Conservation (phyloP, 192 early-diverging fungal genomes). For the Coemansia sp. region DNA sequence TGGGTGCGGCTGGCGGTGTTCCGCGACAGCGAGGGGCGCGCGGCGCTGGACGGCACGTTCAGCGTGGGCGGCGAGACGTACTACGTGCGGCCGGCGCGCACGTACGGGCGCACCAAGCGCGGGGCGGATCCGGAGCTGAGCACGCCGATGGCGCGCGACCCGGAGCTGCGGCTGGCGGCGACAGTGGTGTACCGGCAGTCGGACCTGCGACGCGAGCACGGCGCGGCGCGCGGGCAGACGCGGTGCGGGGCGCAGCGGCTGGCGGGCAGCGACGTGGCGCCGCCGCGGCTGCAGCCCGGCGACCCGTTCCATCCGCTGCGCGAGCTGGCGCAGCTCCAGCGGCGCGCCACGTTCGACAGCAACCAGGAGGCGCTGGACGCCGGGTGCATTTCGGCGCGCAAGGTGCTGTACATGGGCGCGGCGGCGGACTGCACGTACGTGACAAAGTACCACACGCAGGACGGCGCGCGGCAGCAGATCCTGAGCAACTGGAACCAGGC, state of each 20-base stretch:
- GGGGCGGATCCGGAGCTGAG: slow-evolving; percentile 50
- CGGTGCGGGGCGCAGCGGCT: slow-evolving; percentile 29
- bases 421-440: slow-evolving; percentile 74
- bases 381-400: slow-evolving; percentile 33
- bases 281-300: slow-evolving; percentile 5
- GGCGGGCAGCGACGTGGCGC: too few relatives aligned
- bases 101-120: slow-evolving; percentile 55
- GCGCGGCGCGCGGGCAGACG: neutral
- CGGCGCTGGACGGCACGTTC: slow-evolving; percentile 61
- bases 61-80: slow-evolving; percentile 52
- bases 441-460: slow-evolving; percentile 52
- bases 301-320: slow-evolving; percentile 12
- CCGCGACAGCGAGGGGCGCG: slow-evolving; percentile 14
- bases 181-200: slow-evolving; percentile 65
- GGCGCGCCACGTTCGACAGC: slow-evolving; percentile 30
- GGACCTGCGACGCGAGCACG: slow-evolving; percentile 31
- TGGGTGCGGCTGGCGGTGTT: slow-evolving; percentile 56
- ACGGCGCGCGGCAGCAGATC: slow-evolving; percentile 64
- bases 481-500: slow-evolving; percentile 81
- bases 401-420: slow-evolving; percentile 58
- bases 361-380: slow-evolving; percentile 17
- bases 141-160: slow-evolving; percentile 20
- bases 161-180: slow-evolving; percentile 19
- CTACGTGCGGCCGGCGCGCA: slow-evolving; percentile 55
- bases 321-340: slow-evolving; percentile 17